A percentile compares a stretch with the other conserved stretches of the same genome.
Evolutionary conservation across 1,284 basidiomycete species (phyloP).

Genomic region (Cryptococcus sp.): DNA sequence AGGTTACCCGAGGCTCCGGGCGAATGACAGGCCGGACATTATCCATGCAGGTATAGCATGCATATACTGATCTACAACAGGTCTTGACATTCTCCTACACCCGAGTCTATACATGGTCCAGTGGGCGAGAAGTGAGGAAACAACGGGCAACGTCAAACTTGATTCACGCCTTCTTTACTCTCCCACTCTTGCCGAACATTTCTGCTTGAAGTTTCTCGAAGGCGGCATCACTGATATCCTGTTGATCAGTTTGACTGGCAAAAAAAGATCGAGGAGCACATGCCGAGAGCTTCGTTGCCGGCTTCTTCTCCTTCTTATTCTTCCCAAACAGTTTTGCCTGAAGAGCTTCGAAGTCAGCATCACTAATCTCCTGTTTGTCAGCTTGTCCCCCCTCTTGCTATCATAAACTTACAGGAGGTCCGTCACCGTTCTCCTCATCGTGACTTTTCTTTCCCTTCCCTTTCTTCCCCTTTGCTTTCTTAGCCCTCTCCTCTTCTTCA

Average conservation of each 20-base stretch:
- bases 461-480: slow-evolving; percentile 28
- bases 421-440: slow-evolving; percentile 11
- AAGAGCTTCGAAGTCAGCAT: slow-evolving; percentile 42
- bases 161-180: slow-evolving; percentile 1
- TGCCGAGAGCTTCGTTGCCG: background rate
- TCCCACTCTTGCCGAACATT: slow-evolving; percentile 33
- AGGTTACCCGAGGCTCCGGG: no score
- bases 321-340: slow-evolving; percentile 41
- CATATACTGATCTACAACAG: no score
- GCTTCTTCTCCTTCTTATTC: slow-evolving; percentile 14
- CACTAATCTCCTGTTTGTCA: slow-evolving; percentile 29
- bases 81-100: no score
- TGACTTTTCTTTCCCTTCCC: slow-evolving; percentile 13
- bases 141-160: no score
- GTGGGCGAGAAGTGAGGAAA: no score
- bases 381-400: no score
- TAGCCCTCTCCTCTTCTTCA: slow-evolving; percentile 32
- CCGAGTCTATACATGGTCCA: no score
- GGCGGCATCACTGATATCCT: slow-evolving; percentile 40
- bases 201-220: slow-evolving; percentile 43
- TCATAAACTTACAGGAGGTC: slow-evolving; percentile 22
- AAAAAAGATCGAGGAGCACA: no score
- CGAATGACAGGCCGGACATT: no score
- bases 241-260: no score
- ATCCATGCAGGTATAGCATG: no score